phyloP scores from a whole-genome alignment of 192 early-diverging fungal species.

The Podila epicladia region DNA sequence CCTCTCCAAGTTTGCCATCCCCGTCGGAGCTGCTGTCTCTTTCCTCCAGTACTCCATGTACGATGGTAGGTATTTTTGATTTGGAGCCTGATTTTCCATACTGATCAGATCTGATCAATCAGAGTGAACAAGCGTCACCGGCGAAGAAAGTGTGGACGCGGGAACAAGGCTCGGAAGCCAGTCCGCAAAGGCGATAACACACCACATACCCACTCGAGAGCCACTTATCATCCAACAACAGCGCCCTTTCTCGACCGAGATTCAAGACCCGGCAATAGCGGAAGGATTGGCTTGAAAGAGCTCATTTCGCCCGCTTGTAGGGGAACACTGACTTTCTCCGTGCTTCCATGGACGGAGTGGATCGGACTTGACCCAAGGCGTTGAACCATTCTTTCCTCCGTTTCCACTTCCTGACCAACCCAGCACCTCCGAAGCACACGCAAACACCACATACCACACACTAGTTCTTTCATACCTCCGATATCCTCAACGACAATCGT shows the following conservation, averaged over 20 bases:
- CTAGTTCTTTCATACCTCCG: too few species aligned
- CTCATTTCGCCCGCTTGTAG: background rate
- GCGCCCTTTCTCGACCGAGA: background rate
- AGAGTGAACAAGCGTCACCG: background rate
- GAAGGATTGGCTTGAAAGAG: background rate
- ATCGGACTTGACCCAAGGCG: background rate
- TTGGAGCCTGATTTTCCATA: background rate
- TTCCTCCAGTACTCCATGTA: conserved; percentile 90
- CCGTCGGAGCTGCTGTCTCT: conserved; percentile 72
- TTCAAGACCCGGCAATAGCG: background rate
- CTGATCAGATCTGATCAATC: background rate
- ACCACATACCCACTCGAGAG: background rate
- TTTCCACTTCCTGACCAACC: too few species aligned
- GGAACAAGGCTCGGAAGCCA: background rate
- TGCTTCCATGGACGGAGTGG: background rate
- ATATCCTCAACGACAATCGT: too few species aligned
- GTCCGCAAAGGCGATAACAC: background rate
- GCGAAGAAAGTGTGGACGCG: background rate
- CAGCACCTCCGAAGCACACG: too few species aligned
- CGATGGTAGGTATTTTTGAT: conserved; percentile 73
- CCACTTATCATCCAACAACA: too few species aligned
- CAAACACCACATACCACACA: too few species aligned
- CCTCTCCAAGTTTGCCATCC: conserved; percentile 85
- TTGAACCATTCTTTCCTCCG: too few species aligned
- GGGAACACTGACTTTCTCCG: background rate